Base-by-base conservation (phyloP, 2,329 filamentous ascomycete species). In the Colletotrichum lupini region DNA sequence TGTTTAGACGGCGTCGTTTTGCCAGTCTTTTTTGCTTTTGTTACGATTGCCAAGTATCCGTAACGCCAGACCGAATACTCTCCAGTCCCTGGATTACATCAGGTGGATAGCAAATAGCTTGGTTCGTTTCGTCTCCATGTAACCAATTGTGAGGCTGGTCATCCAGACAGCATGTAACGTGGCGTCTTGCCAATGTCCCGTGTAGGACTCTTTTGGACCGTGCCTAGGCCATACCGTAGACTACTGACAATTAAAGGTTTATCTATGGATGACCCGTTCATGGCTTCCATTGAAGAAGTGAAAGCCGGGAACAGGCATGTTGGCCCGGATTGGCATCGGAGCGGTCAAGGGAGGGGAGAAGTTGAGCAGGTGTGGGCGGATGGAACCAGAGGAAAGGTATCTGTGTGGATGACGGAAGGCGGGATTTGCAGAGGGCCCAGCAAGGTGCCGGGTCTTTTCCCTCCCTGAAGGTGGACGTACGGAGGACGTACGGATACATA, bases 361-460 rank as follows among this genome's bases (percentile, higher is more conserved):
- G 28, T 42, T 16, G 37, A 42, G 37, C 14, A 42, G 37, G 37
- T 42, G 53, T 49, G 42, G 42, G 16, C 60, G 16, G 28, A 65
- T 37, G 60, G 52, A 42, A 30, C n/a, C n/a, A n/a, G 24, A 53
- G 61, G 46, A 24, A n/a, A 49, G 42, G 42, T 49, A 49, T 49
- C 42, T 19, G 52, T 14, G 52, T 46, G 46, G 46, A 67, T 71
- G 61, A 67, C 68, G 68, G 62, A 71, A 52, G 62, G 55, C 56
- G 62, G 67, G 55, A 53, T n/a, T 19, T 24, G 46, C 37, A 42
- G 42, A 49, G 53, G 68, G 42, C 62, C 62, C 62, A 67, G 61
- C 55, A 67, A 60, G 68, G 55, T 59, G 46, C 56, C 61, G 37
- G 35, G 56, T n/a, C 59, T 68, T 49, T n/a, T n/a, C 19, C 14